phyloP scores from a whole-genome alignment of 108 stramenopile species.

The Fragilariopsis cylindrus region DNA sequence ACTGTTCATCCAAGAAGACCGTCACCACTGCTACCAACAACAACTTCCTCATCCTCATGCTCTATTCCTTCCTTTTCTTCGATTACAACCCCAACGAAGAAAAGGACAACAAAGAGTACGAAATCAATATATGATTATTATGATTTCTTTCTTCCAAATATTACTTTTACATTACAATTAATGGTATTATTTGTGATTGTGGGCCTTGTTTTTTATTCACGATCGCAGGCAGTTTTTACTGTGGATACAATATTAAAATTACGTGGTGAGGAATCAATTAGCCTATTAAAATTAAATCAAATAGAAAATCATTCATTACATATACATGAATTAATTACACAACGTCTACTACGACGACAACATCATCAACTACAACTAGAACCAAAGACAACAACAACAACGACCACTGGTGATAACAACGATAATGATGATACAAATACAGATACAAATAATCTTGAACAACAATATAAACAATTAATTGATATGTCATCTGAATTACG shows the following conservation, averaged over 20 bases:
- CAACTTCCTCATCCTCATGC: no score
- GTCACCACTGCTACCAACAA: no score
- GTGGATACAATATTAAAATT: slow-evolving; percentile 27
- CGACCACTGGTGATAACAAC: background rate
- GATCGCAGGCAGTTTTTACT: slow-evolving; percentile 31
- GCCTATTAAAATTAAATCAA: slow-evolving; percentile 33
- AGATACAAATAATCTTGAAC: slow-evolving; percentile 16
- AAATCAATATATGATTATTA: no score
- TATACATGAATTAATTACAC: slow-evolving; percentile 28
- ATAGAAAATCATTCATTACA: slow-evolving; percentile 40
- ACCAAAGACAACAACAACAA: background rate
- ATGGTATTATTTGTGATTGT: slow-evolving; percentile 33
- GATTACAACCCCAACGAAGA: no score
- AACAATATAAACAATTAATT: slow-evolving; percentile 27
- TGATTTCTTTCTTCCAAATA: no score
- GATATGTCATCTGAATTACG: slow-evolving; percentile 37
- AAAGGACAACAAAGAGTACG: no score
- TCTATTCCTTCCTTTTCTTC: no score
- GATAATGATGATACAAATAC: background rate
- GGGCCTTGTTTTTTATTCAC: slow-evolving; percentile 36
- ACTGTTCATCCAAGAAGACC: no score
- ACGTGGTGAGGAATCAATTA: slow-evolving; percentile 34
- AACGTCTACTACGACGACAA: background rate
- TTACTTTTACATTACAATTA: slow-evolving; percentile 18
- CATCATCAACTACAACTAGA: background rate